phyloP scores from a whole-genome alignment of 176 grass and related monocot species.

The Oryza officinalis region DNA sequence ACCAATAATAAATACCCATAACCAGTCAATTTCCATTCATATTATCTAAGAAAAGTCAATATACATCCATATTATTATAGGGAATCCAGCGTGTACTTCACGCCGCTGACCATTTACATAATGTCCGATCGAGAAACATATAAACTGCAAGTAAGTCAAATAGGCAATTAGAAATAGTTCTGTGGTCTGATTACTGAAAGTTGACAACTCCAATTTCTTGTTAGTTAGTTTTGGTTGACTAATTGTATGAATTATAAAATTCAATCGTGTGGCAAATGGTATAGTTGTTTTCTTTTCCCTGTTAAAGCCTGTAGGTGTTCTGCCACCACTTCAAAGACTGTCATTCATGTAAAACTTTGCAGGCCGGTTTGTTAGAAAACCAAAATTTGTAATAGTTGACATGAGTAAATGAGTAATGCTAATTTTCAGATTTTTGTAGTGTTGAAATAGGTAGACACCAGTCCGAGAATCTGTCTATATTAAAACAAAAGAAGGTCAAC shows the following conservation, averaged over 20 bases:
- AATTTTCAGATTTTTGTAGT: neutral
- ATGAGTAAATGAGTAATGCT: neutral
- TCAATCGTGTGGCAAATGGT: neutral
- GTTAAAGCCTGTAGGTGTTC: neutral
- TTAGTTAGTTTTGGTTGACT: neutral
- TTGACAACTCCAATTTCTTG: neutral
- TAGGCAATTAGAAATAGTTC: neutral
- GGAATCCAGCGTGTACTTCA: neutral
- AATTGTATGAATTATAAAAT: neutral
- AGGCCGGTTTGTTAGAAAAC: neutral
- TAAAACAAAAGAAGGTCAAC: neutral
- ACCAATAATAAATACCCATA: neutral
- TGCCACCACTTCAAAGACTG: neutral
- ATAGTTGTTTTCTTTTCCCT: neutral
- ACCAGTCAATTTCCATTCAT: neutral
- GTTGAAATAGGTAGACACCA: neutral
- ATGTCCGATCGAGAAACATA: neutral
- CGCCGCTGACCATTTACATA: neutral
- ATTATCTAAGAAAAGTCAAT: conserved; percentile 10
- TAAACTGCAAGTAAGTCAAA: neutral
- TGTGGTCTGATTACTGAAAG: neutral
- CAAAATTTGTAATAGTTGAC: neutral
- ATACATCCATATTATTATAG: neutral
- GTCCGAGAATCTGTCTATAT: neutral
- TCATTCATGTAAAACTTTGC: neutral